phyloP scores from a whole-genome alignment of 2,329 filamentous ascomycete genomes.

The Ceratocystiopsis brevicomis region DNA sequence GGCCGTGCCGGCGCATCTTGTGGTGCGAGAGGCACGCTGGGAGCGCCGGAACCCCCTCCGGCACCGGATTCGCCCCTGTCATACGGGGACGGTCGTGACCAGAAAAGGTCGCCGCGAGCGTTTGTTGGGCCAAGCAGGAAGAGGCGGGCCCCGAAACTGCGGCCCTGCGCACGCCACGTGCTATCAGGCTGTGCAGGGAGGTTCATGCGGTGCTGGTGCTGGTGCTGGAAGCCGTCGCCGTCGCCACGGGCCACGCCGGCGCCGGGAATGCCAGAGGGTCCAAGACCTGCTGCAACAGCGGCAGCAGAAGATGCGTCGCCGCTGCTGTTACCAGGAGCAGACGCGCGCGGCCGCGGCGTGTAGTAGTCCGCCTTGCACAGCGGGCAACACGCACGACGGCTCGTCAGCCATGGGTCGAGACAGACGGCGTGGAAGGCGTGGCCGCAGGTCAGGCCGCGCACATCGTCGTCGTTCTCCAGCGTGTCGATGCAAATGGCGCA shows the following conservation, averaged over 20 bases:
- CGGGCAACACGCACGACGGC: constrained; percentile 82
- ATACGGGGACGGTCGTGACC: too few relatives aligned
- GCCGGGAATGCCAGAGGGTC: constrained; percentile 9
- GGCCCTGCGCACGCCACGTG: constrained; percentile 16
- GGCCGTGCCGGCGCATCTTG: too few relatives aligned
- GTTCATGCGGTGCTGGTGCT: constrained; percentile 22
- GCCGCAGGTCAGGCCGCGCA: constrained; percentile 86
- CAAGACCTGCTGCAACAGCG: constrained; percentile 16
- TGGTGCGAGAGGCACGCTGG: too few relatives aligned
- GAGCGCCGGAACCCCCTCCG: too few relatives aligned
- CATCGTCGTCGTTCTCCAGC: constrained; percentile 86
- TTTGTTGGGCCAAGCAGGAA: constrained; percentile 1
- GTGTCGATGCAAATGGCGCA: constrained; percentile 94
- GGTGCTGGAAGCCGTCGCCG: constrained; percentile 13
- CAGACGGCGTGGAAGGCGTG: constrained; percentile 95
- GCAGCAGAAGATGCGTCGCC: neutral
- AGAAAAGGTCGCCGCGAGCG: neutral
- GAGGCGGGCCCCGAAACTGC: constrained; percentile 6
- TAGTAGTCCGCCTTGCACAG: constrained; percentile 98
- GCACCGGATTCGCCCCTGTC: too few relatives aligned
- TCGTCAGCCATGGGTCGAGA: constrained; percentile 91
- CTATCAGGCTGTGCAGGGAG: constrained; percentile 24
- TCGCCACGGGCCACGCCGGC: constrained; percentile 10
- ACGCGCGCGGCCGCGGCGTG: constrained; percentile 67
- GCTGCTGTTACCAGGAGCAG: constrained; percentile 13